Evolutionary conservation across 495 filamentous ascomycete species (phyloP), one percentile per base, ranked within the genome.

Genomic region (Bathelium albidoporum): DNA sequence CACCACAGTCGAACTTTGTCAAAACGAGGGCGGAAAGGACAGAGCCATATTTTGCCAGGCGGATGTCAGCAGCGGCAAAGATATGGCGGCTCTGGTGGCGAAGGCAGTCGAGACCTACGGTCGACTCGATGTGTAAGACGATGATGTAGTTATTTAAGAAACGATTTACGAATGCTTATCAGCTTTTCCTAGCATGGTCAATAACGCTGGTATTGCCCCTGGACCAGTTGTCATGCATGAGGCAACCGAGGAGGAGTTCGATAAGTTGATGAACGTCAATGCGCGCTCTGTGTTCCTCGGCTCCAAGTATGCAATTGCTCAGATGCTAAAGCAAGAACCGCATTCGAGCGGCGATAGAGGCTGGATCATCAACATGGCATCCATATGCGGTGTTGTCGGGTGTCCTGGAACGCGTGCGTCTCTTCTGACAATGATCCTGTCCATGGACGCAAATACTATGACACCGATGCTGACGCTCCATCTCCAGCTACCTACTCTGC

Each of bases 31-130:
- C 12, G 76, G 78, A 10, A 59, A 66, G 20, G 64, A 62, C 29
- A 24, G 58, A 26, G 77, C 79, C 9, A 73, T 76, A 0, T 83
- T 82, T 60, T 68, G 81, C 0, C 73, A 76, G 65, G 73, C 73
- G 0, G 78, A 84, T 62, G 82, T 83, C 1, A 74, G 70, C 1
- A 66, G 74, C 53, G 71, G 71, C 0, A 58, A 14, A 2, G 67
- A 68, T 10, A 65, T 71, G 22, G 58, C 65, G 34, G 43, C 26
- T 7, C 14, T 71, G 61, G 60, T 71, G 31, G 60, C 60, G 32
- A 58, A 64, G 32, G 60, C 69, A 18, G 69, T 64, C 20, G 39
- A 64, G 14, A 63, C 58, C 58, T 64, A 62, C 22, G 67, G 67
- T 12, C 61, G 67, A 9, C 28, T 69, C 26, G 28, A 64, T 18